Evolutionary conservation across 2,329 filamentous ascomycete genomes (phyloP), one percentile per base, ranked within the genome.

Genomic region (Mycosphaerella sp.): DNA sequence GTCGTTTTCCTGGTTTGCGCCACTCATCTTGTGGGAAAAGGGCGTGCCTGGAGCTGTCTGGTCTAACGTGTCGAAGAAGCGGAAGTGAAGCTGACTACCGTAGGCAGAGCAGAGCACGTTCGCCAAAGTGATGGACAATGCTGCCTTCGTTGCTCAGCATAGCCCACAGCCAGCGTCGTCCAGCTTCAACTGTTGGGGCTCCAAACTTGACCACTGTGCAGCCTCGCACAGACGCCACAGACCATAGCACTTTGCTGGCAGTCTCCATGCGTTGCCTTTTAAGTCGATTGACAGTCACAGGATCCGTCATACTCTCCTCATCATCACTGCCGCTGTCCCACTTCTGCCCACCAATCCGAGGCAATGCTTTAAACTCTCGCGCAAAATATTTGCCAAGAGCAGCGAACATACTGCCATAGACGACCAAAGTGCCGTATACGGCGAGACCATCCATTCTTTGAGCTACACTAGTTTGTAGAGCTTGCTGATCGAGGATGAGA

Each of bases 131-230:
- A 45, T 72, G 68, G 13, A 77, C 71, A 8, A 95, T 75, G 56
- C 80, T 90, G 1, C 86, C 87, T 67, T 95, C 88, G 55, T 81
- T 77, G 41, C 75, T 70, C 41, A 95, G 72, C 79, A 96, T 86
- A 6, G 76, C 76, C 8, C 82, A 81, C 52, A 97, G 76, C 89
- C 90, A 97, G 41, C 79, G 73, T 59, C 87, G 81, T 3, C 85
- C 89, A 21, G 84, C 85, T 67, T 97, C 89, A 18, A 95, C 85
- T 40, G 84, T 85, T 49, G 76, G 78, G 1, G 90, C 87, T 1
- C 87, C 89, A 67, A 97, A 94, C 68, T 97, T 97, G 60, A 97
- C 85, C 21, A 96, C 78, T 3, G 93, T 85, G 64, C 91, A 95
- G 3, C 88, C 85, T 47, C 89, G 79, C 30, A 94, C 82, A 21